Base-by-base conservation (phyloP, 2,329 filamentous ascomycete genomes). In the Monilinia vaccinii-corymbosi region DNA sequence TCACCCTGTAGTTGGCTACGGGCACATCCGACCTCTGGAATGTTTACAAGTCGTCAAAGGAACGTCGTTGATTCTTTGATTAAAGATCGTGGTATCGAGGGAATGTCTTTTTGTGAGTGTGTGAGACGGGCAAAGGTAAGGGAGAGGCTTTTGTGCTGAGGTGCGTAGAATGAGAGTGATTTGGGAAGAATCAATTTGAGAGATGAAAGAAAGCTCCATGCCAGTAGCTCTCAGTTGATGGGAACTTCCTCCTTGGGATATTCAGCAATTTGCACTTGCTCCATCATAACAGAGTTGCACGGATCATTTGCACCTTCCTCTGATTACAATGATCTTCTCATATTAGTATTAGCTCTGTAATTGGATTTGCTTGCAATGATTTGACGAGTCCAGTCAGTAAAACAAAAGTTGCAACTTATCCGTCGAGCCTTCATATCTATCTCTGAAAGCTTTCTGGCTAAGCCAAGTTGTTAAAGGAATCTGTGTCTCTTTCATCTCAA, bases 401-500 rank as follows among this genome's bases (percentile, higher is more conserved):
- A 89, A 89, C 25, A 89, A 71, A 69, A 89, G 70, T 51, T 80
- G 80, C 68, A 60, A 40, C n/a, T 88, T 71, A 67, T 83, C 80
- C 61, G 80, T 77, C 57, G 80, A 80, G 28, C 70, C 71, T 36
- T 74, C 77, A 69, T 91, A 95, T 64, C 85, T 80, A 55, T 84
- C 83, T 72, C 85, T 87, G 66, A 97, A 81, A 68, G 89, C 85
- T 18, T 82, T 76, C 59, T 84, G 79, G 38, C 86, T 81, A 55
- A 99, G 76, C 71, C 96, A 84, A 63, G 84, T 81, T 49, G 90
- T 82, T 51, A 97, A 79, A 8, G 91, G 89, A 69, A 91, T 79
- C 76, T 92, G 87, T 0, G 90, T 90, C 63, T 99, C 94, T 73
- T 89, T 91, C 90, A 97, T 97, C 71, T 97, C 94, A 73, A 96